A percentile compares a stretch with the other conserved stretches of the same genome.
These are phyloP conservation scores for Malassezia psittaci DNA, from an alignment of 1,284 basidiomycete genomes.

Conservation along the genomic window DNA sequence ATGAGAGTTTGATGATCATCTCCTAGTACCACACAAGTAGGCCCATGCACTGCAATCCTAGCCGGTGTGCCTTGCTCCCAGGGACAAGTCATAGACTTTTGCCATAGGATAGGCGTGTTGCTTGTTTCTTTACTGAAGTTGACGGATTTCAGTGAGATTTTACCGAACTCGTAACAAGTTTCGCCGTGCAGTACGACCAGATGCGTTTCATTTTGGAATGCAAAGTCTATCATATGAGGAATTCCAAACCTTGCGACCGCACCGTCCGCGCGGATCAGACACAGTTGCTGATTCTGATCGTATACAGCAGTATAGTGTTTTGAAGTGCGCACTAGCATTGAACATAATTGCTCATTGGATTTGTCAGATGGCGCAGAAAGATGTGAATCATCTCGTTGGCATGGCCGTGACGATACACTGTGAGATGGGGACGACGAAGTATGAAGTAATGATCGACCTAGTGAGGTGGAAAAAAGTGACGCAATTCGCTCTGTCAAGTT, in stretches of 20 bases:
- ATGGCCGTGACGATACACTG: no score
- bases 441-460: neutral
- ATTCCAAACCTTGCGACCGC: neutral
- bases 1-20: slow-evolving; percentile 3
- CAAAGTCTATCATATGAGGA: neutral
- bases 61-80: neutral
- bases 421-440: no score
- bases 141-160: neutral
- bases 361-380: neutral
- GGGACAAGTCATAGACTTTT: neutral
- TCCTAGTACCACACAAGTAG: neutral
- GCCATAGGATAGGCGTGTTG: neutral
- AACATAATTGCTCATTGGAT: neutral
- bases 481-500: neutral
- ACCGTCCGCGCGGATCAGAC: neutral
- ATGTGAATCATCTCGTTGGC: neutral
- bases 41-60: neutral
- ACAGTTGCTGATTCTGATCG: neutral
- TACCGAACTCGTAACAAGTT: neutral
- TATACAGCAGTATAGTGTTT: neutral
- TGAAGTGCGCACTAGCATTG: neutral
- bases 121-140: neutral
- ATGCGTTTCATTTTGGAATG: neutral
- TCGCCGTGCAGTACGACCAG: neutral
- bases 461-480: neutral